These are phyloP conservation scores for Vitis labrusca DNA, from an alignment of 164 flowering plant genomes.

Conservation along the genomic window DNA sequence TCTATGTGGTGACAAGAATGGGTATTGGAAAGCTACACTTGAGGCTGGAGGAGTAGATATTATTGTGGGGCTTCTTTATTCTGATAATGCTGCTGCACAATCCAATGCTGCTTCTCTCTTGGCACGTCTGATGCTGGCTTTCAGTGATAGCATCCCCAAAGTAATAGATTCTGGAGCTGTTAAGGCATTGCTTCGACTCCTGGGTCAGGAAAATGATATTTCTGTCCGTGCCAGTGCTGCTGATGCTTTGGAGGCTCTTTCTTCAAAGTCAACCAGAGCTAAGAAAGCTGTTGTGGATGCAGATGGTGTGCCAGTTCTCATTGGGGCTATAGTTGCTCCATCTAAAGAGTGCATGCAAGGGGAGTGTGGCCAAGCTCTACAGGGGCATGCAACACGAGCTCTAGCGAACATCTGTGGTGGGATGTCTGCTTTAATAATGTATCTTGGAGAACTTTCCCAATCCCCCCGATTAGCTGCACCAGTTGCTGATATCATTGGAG, in stretches of 20 bases:
- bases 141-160: conserved; percentile 75
- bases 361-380: conserved; percentile 59
- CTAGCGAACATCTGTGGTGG: conserved; percentile 85
- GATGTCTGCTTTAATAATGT: conserved; percentile 58
- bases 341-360: conserved; percentile 91
- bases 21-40: conserved; percentile 72
- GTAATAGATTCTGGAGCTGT: conserved; percentile 78
- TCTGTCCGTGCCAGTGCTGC: conserved; percentile 89
- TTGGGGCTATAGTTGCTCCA: conserved; percentile 88
- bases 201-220: conserved; percentile 61
- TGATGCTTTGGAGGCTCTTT: conserved; percentile 81
- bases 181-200: conserved; percentile 55
- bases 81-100: conserved; percentile 67
- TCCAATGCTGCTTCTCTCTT: conserved; percentile 96
- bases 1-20: conserved; percentile 86
- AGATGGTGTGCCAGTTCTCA: conserved; percentile 61
- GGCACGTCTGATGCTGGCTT: conserved; percentile 76
- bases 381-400: conserved; percentile 67
- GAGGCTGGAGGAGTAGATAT: conserved; percentile 86
- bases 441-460: conserved; percentile 78
- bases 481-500: conserved; percentile 83
- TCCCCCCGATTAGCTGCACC: conserved; percentile 79
- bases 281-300: conserved; percentile 67
- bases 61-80: conserved; percentile 73
- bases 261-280: conserved; percentile 60